Evolutionary conservation across 148 eudicot species (phyloP).

Genomic region (Simmondsia chinensis): DNA sequence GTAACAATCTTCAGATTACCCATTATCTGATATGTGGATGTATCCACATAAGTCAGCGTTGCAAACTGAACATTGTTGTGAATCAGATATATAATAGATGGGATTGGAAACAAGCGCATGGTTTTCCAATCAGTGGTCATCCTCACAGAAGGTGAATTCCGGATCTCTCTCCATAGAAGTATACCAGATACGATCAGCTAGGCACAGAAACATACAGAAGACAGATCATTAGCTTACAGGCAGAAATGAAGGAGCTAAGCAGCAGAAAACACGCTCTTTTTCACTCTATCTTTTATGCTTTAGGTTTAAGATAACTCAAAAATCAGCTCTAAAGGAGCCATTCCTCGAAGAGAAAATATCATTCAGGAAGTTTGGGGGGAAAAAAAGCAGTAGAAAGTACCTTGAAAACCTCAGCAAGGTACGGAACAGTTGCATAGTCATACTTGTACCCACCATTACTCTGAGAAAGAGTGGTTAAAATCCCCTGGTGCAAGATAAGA

Average conservation of each 20-base stretch:
- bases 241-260: neutral
- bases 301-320: too few relatives aligned
- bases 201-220: constrained; percentile 6
- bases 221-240: too few relatives aligned
- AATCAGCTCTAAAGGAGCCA: too few relatives aligned
- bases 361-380: neutral
- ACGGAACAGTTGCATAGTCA: constrained; percentile 81
- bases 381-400: constrained; percentile 13
- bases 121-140: constrained; percentile 94
- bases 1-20: constrained; percentile 94
- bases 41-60: constrained; percentile 86
- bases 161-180: constrained; percentile 73
- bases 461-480: constrained; percentile 67
- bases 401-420: constrained; percentile 81
- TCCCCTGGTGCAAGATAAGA: constrained; percentile 44
- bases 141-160: constrained; percentile 53
- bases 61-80: constrained; percentile 99
- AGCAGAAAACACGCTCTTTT: too few relatives aligned
- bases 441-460: constrained; percentile 66
- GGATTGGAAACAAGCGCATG: constrained; percentile 83
- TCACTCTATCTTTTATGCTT: too few relatives aligned
- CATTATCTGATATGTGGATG: constrained; percentile 96
- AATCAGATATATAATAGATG: constrained; percentile 83
- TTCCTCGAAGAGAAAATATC: neutral
- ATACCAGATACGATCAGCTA: constrained; percentile 59